Base-by-base conservation (phyloP, 345 rosid genomes). In the Turritis glabra region DNA sequence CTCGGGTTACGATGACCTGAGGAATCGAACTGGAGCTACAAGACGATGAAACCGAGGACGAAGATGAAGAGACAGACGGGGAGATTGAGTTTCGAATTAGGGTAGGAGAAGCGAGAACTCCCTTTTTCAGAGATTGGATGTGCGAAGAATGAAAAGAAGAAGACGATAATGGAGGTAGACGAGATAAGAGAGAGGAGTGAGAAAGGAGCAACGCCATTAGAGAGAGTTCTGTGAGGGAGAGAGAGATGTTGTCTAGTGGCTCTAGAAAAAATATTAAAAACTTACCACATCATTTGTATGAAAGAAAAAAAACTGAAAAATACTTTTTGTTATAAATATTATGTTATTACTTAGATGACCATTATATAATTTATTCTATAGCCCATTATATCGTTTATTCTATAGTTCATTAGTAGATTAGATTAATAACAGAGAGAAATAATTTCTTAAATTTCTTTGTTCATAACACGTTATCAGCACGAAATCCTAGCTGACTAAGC, bases 1-100 rank as follows among this genome's bases (percentile, higher is more conserved):
- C 98, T 77, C 98, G 87, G 65, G 98, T 91, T 73, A 94, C 97
- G 10, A 94, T 90, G 41, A 91, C 98, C 67, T 82, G 76, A 13
- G 93, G 92, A 66, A 67, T 80, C 43, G 78, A 73, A 53, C 35
- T 50, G 62, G 85, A 66, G 70, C 65, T 5, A n/a, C 82, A 30
- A 46, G 76, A 38, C 69, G 64, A 65, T 10, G 73, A 12, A 48
- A 68, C 5, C 38, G 67, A 66, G 15, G 63, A 65, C 7, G 82
- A 59, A 22, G 71, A 30, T 15, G 71, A 40, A 64, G 81, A 69
- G 61, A 69, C 84, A 14, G 23, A 30, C 1, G 61, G 32, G 9
- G 57, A 62, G 3, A 40, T 14, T 38, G 66, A 56, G 25, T 44
- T 54, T 55, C 53, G 76, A 50, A 37, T 38, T 27, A 13, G 19